Base-by-base conservation (phyloP, 2,329 filamentous ascomycete species). In the Aphanocladium album region DNA sequence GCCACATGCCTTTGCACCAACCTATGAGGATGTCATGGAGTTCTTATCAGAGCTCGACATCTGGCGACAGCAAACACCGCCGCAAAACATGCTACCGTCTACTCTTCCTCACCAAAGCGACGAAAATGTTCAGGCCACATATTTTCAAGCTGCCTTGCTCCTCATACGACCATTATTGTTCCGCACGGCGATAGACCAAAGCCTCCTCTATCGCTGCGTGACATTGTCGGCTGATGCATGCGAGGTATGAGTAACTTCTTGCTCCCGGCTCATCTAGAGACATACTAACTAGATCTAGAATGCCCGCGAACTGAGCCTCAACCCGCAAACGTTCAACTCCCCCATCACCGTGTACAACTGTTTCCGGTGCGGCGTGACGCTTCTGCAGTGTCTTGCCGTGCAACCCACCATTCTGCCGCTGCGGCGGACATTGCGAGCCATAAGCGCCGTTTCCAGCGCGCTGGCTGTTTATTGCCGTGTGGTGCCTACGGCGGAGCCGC, bases 321-420 rank as follows among this genome's bases (percentile, higher is more conserved):
- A 35, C 19, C 45, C 45, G 12, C 35, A 50, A 21, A 51, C 45
- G 5, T 51, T 50, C 45, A 51, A 41, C 17, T 58, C 56, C 17
- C 46, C 56, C 5, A 58, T 58, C 8, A 50, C 56, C 7, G 56
- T 51, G 5, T 58, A 58, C 46, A 58, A 58, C 23, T 58, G 56
- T 19, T 58, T 58, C 14, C 56, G 56, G 1, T 58, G 56, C 33
- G 56, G 56, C 19, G 47, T 58, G 45, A 58, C 56, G 25, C 45
- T 58, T 1, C 35, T 58, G 33, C 56, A 58, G 37, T 49, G 45
- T 6, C 46, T 58, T 7, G 56, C 56, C 23, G 56, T 51, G n/a
- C 56, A 58, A 33, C 56, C 56, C 5, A 58, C 45, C 2, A 58
- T 58, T 21, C 21, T 58, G 8, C 56, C 56, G 16, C 33, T 58